Conservation (phyloP, 805 yeast species). For the Cyberlindnera mycetangii region DNA sequence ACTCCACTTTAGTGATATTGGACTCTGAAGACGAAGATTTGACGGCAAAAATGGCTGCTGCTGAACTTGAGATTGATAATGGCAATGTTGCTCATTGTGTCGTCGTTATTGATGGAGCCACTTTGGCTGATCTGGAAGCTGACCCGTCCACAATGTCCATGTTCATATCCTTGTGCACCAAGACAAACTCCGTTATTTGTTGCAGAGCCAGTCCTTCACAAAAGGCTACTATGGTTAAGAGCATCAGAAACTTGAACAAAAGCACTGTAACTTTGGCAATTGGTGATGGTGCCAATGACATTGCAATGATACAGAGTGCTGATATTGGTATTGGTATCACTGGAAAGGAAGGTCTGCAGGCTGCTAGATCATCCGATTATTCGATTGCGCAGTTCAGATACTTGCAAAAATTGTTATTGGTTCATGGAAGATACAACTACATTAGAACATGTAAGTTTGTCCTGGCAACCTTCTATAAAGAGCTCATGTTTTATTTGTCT, state of each 20-base stretch:
- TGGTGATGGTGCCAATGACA: conserved; percentile 99
- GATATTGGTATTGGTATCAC: conserved; percentile 97
- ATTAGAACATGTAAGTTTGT: conserved; percentile 89
- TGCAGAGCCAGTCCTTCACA: conserved; percentile 98
- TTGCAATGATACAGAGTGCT: conserved; percentile 98
- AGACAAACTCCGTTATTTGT: conserved; percentile 87
- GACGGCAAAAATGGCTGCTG: conserved; percentile 66
- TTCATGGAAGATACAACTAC: conserved; percentile 95
- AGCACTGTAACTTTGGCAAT: conserved; percentile 85
- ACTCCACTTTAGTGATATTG: conserved; percentile 81
- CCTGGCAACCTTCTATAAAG: conserved; percentile 92
- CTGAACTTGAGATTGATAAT: conserved; percentile 66
- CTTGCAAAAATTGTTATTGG: conserved; percentile 75
- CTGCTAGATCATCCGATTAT: conserved; percentile 92
- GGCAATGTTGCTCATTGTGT: conserved; percentile 92
- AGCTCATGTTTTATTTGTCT: conserved; percentile 81
- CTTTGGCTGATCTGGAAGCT: conserved; percentile 67
- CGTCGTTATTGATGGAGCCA: conserved; percentile 91
- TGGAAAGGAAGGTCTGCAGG: conserved; percentile 95
- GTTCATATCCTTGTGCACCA: conserved; percentile 81
- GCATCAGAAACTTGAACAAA: conserved; percentile 69
- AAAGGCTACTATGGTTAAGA: conserved; percentile 83
- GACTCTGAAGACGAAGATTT: conserved; percentile 54
- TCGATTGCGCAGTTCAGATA: conserved; percentile 93
- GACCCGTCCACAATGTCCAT: conserved; percentile 71